These are phyloP conservation scores for Lachancea waltii DNA, from an alignment of 805 yeast genomes.

Conservation along the genomic window DNA sequence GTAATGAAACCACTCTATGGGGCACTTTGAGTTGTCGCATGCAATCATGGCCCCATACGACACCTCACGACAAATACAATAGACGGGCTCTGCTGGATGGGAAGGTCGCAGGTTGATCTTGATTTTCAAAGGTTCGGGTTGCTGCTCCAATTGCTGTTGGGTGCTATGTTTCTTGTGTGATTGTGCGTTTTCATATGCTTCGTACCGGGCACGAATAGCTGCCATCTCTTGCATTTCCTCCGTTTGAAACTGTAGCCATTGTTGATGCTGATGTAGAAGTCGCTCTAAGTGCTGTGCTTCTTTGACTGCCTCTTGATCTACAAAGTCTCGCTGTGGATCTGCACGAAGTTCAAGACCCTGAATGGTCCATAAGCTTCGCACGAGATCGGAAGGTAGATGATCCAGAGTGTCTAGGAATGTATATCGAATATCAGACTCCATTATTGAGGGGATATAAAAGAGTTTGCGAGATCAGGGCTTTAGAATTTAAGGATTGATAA, in stretches of 20 bases:
- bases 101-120: slow-evolving; percentile 1
- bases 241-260: slow-evolving; percentile 14
- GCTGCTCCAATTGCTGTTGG: slow-evolving; percentile 1
- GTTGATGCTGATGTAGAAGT: slow-evolving; percentile 22
- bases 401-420: slow-evolving; percentile 36
- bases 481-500: no score
- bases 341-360: slow-evolving; percentile 32
- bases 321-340: slow-evolving; percentile 16
- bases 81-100: slow-evolving; percentile 19
- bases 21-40: slow-evolving; percentile 74
- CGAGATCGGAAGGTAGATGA: slow-evolving; percentile 40
- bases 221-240: slow-evolving; percentile 16
- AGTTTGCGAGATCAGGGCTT: no score
- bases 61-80: slow-evolving; percentile 43
- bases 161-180: slow-evolving; percentile 1
- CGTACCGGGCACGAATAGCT: slow-evolving; percentile 10
- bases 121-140: slow-evolving; percentile 6
- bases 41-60: slow-evolving; percentile 80
- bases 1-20: slow-evolving; percentile 75
- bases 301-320: slow-evolving; percentile 25
- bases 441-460: no score
- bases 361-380: slow-evolving; percentile 37
- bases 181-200: slow-evolving; percentile 3
- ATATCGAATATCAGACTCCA: slow-evolving; percentile 32
- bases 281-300: slow-evolving; percentile 27